Base-by-base conservation (phyloP, 345 rosid genomes). In the Bruguiera sexangula region DNA sequence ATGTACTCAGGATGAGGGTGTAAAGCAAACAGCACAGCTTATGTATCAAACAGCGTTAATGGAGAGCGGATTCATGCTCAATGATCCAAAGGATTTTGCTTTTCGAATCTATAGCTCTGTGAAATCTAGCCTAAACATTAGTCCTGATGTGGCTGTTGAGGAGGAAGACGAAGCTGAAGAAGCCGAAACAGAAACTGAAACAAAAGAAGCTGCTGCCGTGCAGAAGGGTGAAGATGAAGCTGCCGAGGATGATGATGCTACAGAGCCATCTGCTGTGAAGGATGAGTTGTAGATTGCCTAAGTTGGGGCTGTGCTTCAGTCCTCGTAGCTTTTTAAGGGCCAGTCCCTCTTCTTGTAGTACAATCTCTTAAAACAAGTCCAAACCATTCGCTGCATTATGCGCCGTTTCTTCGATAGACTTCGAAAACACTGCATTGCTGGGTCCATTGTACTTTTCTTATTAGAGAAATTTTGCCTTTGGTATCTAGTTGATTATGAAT, bases 21-120 rank as follows among this genome's bases (percentile, higher is more conserved):
- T 92, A 61, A 90, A 84, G 86, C 84, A 87, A 75, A 95, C 92
- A 6, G 98, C 96, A 6, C 89, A 81, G 55, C 97, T 95, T 69
- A 83, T 95, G 74, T 90, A 95, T 86, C 97, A 92, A 74, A 92
- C 98, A 0, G 96, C 99, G 20, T 85, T 92, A 24, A 82, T 95
- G 88, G 99, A 95, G 88, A 95, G 98, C 76, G 99, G 99, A 63
- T 95, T 92, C 81, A 53, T 80, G 64, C 85, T 83, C 61, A 72
- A 19, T 1, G 96, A 95, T 68, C 98, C 98, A 6, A 92, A 92
- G 74, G 98, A 87, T 69, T 95, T 95, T 46, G 97, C 99, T 11
- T 88, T 86, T 27, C 83, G 87, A 21, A 90, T 92, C 65, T 92
- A 92, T 73, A 75, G 76, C 84, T 85, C 98, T 0, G 94, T 95